A percentile compares a stretch with the other conserved stretches of the same genome.
phyloP scores from a whole-genome alignment of 257 asterid species.

The Solanum appendiculatum region DNA sequence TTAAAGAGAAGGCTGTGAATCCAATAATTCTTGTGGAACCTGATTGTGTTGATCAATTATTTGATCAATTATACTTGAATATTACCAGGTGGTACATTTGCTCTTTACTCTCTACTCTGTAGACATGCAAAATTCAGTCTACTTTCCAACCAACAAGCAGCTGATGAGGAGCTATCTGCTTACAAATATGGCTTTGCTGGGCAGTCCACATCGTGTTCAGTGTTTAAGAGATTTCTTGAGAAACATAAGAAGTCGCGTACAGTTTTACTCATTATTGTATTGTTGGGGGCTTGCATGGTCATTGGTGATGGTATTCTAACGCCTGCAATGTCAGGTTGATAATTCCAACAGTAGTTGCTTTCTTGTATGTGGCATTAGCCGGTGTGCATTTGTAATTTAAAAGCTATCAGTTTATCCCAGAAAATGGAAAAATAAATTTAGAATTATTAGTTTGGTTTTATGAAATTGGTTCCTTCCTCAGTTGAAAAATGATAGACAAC shows the following conservation, averaged over 20 bases:
- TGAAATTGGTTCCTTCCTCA: background rate
- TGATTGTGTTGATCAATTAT: background rate
- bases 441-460: background rate
- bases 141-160: background rate
- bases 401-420: background rate
- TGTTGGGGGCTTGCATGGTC: conserved; percentile 82
- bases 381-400: background rate
- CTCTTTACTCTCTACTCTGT: conserved; percentile 11
- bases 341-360: conserved; percentile 7
- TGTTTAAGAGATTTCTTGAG: conserved; percentile 6
- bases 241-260: conserved; percentile 1
- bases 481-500: background rate
- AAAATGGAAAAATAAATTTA: background rate
- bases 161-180: conserved; percentile 14
- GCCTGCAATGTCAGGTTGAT: conserved; percentile 70
- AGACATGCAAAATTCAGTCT: conserved; percentile 1
- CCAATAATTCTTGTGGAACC: background rate
- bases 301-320: conserved; percentile 79
- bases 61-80: background rate
- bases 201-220: background rate
- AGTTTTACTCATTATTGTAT: conserved; percentile 9
- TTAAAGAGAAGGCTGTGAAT: background rate
- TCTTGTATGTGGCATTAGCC: background rate
- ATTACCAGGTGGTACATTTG: conserved; percentile 16
- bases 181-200: conserved; percentile 10